A percentile compares a stretch with the other conserved stretches of the same genome.
Evolutionary conservation across 768 basidiomycete species (phyloP).

Genomic region (Russula earlei): DNA sequence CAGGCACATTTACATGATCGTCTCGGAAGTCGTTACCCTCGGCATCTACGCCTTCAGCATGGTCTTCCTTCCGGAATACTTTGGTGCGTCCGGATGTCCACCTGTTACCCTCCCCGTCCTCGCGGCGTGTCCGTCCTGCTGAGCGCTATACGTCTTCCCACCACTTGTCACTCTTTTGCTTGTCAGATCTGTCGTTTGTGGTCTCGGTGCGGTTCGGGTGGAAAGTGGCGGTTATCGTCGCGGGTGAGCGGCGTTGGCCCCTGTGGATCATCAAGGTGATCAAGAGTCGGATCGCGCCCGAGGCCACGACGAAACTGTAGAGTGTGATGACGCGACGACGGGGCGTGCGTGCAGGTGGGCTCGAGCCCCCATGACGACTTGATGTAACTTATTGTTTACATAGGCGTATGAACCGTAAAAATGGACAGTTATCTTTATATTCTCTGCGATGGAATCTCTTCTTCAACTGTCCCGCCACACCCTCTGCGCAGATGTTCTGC

Average conservation of each 20-base stretch:
- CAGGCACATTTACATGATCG: slow-evolving; percentile 93
- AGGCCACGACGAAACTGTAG: slow-evolving; percentile 84
- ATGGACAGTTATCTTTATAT: no score
- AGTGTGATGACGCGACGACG: no score
- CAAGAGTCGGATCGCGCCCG: slow-evolving; percentile 78
- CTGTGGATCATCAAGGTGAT: slow-evolving; percentile 86
- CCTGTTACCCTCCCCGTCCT: neutral
- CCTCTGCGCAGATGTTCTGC: no score
- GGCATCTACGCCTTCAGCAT: slow-evolving; percentile 86
- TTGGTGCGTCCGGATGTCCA: slow-evolving; percentile 52
- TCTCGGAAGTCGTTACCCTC: slow-evolving; percentile 84
- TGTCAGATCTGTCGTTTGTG: slow-evolving; percentile 83
- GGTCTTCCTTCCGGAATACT: slow-evolving; percentile 91
- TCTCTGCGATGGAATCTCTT: no score
- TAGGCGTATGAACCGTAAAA: no score
- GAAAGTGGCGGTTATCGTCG: slow-evolving; percentile 95
- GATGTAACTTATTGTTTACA: no score
- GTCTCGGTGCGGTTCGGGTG: slow-evolving; percentile 79
- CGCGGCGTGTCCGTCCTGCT: no score
- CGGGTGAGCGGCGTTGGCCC: slow-evolving; percentile 86
- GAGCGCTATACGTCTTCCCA: no score
- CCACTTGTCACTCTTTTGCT: neutral
- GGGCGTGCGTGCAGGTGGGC: no score
- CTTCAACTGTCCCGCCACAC: no score
- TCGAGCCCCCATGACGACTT: no score